These are phyloP conservation scores for Hanseniaspora singularis DNA, from an alignment of 805 yeast genomes.

Conservation along the genomic window DNA sequence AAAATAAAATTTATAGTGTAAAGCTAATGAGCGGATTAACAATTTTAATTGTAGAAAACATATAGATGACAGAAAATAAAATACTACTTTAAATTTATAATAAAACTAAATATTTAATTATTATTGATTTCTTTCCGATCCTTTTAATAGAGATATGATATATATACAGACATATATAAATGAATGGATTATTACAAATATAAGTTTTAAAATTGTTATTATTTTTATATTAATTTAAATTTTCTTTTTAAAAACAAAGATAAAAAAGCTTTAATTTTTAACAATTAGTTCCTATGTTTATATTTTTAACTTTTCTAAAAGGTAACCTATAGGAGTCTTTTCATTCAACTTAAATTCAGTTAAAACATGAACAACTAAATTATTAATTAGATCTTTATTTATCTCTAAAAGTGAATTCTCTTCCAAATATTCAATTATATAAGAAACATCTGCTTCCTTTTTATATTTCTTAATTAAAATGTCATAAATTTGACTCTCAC, in stretches of 20 bases:
- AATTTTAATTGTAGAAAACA: too few relatives aligned
- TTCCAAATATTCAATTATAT: neutral
- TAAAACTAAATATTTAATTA: too few relatives aligned
- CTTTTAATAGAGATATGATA: neutral
- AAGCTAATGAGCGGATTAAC: too few relatives aligned
- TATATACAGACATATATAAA: slow-evolving; percentile 9
- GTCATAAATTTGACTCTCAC: slow-evolving; percentile 32
- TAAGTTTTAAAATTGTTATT: too few relatives aligned
- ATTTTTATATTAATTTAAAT: neutral
- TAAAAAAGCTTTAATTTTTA: too few relatives aligned
- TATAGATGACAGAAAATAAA: too few relatives aligned
- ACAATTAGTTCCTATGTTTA: neutral
- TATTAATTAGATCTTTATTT: neutral
- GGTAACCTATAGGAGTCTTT: neutral
- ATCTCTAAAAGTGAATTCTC: neutral
- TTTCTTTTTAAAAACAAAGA: neutral
- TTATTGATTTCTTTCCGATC: too few relatives aligned
- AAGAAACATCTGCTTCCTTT: slow-evolving; percentile 16
- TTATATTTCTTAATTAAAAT: slow-evolving; percentile 34
- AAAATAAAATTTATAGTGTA: neutral
- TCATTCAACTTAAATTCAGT: neutral
- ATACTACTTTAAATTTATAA: too few relatives aligned
- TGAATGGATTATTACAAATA: too few relatives aligned
- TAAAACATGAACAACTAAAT: neutral
- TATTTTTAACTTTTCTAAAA: slow-evolving; percentile 1